Conservation (phyloP, 2,329 filamentous ascomycete genomes). For the Chaetomiaceae sp. region DNA sequence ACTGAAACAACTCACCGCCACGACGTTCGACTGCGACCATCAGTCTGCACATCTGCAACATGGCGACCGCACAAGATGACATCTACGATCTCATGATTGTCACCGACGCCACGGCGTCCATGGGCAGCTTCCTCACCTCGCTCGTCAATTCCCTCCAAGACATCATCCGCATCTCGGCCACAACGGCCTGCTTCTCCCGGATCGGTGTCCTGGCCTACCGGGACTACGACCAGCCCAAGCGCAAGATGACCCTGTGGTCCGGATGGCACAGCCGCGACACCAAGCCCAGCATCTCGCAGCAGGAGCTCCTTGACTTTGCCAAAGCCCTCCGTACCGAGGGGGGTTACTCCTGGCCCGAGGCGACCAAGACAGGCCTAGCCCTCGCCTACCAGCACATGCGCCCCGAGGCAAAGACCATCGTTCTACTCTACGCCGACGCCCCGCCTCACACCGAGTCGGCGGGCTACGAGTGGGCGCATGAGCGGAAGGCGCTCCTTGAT, state of each 20-base stretch:
- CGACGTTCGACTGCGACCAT: too few relatives aligned
- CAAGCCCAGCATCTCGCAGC: conserved; percentile 28
- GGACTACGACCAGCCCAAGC: conserved; percentile 38
- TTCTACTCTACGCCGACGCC: conserved; percentile 46
- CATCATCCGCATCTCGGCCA: conserved; percentile 45
- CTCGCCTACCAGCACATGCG: conserved; percentile 45
- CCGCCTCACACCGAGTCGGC: conserved; percentile 40
- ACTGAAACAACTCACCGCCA: too few relatives aligned
- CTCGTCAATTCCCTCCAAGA: conserved; percentile 45
- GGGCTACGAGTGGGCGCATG: conserved; percentile 26
- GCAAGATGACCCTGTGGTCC: conserved; percentile 43
- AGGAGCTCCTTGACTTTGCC: conserved; percentile 35
- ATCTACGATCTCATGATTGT: conserved; percentile 44
- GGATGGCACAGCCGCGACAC: conserved; percentile 38
- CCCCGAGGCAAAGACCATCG: conserved; percentile 43
- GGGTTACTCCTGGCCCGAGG: conserved; percentile 45
- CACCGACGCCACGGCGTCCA: conserved; percentile 44
- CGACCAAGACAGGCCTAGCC: conserved; percentile 46
- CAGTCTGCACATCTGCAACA: conserved; percentile 1
- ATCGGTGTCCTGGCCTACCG: conserved; percentile 49
- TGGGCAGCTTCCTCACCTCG: conserved; percentile 40
- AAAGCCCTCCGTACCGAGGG: conserved; percentile 30
- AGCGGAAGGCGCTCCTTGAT: conserved; percentile 25
- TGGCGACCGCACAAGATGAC: neutral
- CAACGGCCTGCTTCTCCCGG: conserved; percentile 46